Percentiles rank a stretch among this genome's conserved stretches.
Evolutionary conservation across 768 basidiomycete genomes (phyloP).

Genomic region (Podaxis mareebaensis): DNA sequence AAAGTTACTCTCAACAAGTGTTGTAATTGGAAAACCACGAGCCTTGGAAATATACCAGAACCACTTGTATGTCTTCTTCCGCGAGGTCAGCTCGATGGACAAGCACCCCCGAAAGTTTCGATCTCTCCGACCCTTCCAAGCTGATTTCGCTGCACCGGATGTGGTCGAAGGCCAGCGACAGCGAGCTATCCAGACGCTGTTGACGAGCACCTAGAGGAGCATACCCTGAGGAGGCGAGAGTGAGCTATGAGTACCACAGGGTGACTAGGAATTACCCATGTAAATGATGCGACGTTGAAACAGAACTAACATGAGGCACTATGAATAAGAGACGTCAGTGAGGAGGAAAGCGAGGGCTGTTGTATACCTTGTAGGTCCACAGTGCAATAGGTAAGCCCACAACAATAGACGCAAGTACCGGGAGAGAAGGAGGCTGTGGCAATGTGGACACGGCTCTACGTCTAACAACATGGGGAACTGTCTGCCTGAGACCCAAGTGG

Average conservation of each 20-base stretch:
- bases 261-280: conserved; percentile 32
- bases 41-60: conserved; percentile 29
- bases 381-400: conserved; percentile 38
- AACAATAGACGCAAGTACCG: conserved; percentile 29
- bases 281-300: conserved; percentile 55
- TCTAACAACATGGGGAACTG: not conserved
- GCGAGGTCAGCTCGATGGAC: conserved; percentile 10
- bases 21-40: not conserved
- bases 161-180: conserved; percentile 11
- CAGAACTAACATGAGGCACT: conserved; percentile 48
- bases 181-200: conserved; percentile 31
- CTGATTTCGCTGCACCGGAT: conserved; percentile 22
- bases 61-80: conserved; percentile 10
- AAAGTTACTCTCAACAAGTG: conserved; percentile 19
- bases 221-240: conserved; percentile 26
- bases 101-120: conserved; percentile 20
- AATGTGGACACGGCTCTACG: conserved; percentile 7
- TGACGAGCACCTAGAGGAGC: conserved; percentile 40
- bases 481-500: not conserved
- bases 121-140: conserved; percentile 9
- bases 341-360: not conserved
- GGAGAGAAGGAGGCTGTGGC: conserved; percentile 26
- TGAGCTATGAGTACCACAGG: not conserved
- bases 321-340: conserved; percentile 6
- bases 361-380: conserved; percentile 43